Conservation (phyloP, 257 asterid species). For the Scutellaria barbata region DNA sequence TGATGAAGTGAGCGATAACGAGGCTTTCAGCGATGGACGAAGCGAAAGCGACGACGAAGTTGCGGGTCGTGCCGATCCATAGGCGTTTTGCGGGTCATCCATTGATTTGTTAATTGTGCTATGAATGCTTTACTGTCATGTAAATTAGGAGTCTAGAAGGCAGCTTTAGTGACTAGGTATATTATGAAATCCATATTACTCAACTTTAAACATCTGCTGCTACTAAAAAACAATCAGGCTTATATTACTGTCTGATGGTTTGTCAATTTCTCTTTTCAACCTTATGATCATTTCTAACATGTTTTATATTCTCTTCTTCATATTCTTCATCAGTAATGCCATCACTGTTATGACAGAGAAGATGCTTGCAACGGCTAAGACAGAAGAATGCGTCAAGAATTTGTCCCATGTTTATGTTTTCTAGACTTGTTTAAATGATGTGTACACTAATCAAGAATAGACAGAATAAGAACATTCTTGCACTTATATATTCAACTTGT, state of each 20-base stretch:
- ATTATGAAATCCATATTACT: conserved; percentile 11
- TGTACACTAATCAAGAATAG: conserved; percentile 7
- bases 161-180: conserved; percentile 35
- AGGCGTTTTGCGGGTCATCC: conserved; percentile 22
- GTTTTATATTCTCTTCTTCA: too few species aligned
- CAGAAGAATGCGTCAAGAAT: neutral
- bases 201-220: conserved; percentile 25
- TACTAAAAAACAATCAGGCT: conserved; percentile 27
- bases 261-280: neutral
- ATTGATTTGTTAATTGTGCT: conserved; percentile 38
- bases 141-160: conserved; percentile 39
- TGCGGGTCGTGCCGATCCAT: conserved; percentile 65
- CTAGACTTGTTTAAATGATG: too few species aligned
- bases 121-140: conserved; percentile 36
- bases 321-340: too few species aligned
- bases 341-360: neutral
- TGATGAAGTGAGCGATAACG: conserved; percentile 67
- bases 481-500: conserved; percentile 27
- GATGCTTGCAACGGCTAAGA: conserved; percentile 1
- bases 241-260: conserved; percentile 32
- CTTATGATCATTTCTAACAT: too few species aligned
- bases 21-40: conserved; percentile 60
- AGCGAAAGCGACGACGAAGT: conserved; percentile 66
- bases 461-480: conserved; percentile 4
- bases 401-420: conserved; percentile 26